phyloP scores from a whole-genome alignment of 345 rosid genomes.

The Adansonia digitata region DNA sequence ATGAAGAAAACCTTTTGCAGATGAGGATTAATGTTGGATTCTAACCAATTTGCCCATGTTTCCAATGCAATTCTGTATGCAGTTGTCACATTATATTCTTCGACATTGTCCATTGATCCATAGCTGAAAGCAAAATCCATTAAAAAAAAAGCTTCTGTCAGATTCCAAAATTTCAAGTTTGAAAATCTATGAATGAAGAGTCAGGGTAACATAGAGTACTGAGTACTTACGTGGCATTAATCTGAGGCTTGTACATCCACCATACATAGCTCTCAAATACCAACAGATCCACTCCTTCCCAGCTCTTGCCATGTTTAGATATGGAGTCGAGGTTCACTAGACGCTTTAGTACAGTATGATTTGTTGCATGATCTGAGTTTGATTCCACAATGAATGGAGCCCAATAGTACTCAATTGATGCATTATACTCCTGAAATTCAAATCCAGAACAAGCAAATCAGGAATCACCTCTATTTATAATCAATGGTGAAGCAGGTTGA shows the following conservation, averaged over 20 bases:
- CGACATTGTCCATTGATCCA: conserved; percentile 39
- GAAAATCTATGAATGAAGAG: neutral
- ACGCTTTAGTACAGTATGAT: conserved; percentile 69
- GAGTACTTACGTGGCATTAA: conserved; percentile 76
- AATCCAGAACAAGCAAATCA: neutral
- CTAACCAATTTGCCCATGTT: conserved; percentile 86
- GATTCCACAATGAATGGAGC: conserved; percentile 92
- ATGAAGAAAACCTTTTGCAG: conserved; percentile 81
- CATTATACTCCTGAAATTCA: conserved; percentile 68
- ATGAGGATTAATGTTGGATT: conserved; percentile 51
- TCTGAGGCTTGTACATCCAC: conserved; percentile 91
- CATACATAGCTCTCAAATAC: conserved; percentile 88
- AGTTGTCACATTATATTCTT: conserved; percentile 60
- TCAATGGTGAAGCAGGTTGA: neutral
- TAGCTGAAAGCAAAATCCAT: conserved; percentile 33
- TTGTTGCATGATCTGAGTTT: conserved; percentile 86
- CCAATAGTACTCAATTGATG: conserved; percentile 84
- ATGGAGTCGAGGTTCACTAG: conserved; percentile 80
- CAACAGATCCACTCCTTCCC: conserved; percentile 67
- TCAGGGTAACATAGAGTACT: no score
- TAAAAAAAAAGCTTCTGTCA: neutral
- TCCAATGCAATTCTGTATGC: conserved; percentile 75
- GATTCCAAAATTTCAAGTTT: neutral
- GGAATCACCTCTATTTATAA: neutral
- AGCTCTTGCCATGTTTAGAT: conserved; percentile 69